phyloP scores from a whole-genome alignment of 305 asterid genomes.

The Solanum hybrid region DNA sequence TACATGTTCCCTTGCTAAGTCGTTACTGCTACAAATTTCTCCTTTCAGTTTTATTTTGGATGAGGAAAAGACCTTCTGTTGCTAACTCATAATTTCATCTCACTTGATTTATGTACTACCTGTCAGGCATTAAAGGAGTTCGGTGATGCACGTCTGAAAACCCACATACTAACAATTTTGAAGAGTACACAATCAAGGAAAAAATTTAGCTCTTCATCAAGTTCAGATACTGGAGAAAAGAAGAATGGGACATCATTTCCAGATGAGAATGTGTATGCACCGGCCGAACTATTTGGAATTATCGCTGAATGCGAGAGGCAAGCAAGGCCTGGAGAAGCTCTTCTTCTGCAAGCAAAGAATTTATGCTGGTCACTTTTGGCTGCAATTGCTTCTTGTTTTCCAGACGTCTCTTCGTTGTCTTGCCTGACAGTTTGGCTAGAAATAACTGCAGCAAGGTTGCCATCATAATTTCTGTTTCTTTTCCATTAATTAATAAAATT shows the following conservation, averaged over 20 bases:
- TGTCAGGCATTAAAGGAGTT: conserved; percentile 85
- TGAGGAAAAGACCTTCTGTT: not conserved
- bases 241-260: conserved; percentile 32
- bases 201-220: conserved; percentile 39
- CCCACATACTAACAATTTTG: conserved; percentile 81
- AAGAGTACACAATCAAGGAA: conserved; percentile 74
- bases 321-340: conserved; percentile 86
- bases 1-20: not conserved
- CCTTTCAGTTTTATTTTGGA: conserved; percentile 4
- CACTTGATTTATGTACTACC: conserved; percentile 13
- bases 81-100: not conserved
- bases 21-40: not conserved
- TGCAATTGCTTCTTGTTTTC: conserved; percentile 90
- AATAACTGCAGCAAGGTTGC: conserved; percentile 93
- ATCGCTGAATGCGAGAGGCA: conserved; percentile 87
- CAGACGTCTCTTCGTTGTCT: conserved; percentile 75
- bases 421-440: conserved; percentile 96
- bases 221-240: conserved; percentile 37
- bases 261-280: conserved; percentile 49
- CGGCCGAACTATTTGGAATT: conserved; percentile 88
- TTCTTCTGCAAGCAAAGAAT: conserved; percentile 89
- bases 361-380: conserved; percentile 96
- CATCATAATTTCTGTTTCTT: conserved; percentile 12
- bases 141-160: conserved; percentile 67
- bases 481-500: not conserved